These are phyloP conservation scores for Cryptococcus maquisensis DNA, from an alignment of 1,284 basidiomycete genomes.

Conservation along the genomic window DNA sequence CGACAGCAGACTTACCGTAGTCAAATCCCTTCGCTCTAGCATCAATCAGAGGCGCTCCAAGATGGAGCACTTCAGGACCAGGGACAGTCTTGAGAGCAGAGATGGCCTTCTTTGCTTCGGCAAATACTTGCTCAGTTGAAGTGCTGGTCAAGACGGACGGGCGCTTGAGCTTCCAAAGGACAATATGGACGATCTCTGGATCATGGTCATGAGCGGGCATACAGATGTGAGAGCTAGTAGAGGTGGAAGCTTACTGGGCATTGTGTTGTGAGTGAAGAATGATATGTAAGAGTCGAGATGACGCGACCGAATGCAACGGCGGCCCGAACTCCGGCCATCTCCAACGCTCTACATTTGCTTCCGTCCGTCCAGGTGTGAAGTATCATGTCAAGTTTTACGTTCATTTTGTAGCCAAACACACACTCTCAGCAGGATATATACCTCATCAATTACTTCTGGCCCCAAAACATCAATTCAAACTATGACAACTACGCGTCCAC, in stretches of 20 bases:
- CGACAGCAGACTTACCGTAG: constrained; percentile 26
- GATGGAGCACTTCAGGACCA: constrained; percentile 33
- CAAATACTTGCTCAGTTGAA: constrained; percentile 19
- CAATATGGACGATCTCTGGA: constrained; percentile 47
- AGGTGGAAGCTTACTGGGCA: constrained; percentile 2
- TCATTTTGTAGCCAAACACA: too few species aligned
- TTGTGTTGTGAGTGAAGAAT: background rate
- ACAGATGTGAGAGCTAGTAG: background rate
- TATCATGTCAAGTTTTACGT: too few species aligned
- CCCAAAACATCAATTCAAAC: too few species aligned
- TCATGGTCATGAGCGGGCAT: background rate
- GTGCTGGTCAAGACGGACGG: constrained; percentile 9
- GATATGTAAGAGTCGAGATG: too few species aligned
- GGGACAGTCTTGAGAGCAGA: constrained; percentile 34
- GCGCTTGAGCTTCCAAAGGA: constrained; percentile 44
- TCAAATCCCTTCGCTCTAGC: constrained; percentile 45
- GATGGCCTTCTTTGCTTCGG: constrained; percentile 32
- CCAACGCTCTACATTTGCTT: too few species aligned
- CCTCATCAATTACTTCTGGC: too few species aligned
- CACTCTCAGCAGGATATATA: too few species aligned
- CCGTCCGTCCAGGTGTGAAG: too few species aligned
- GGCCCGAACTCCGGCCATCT: too few species aligned
- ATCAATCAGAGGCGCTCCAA: constrained; percentile 42
- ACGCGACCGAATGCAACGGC: too few species aligned
- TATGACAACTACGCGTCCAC: background rate